Evolutionary conservation across 2,329 filamentous ascomycete species (phyloP).

Genomic region (Plectosphaerella sp.): DNA sequence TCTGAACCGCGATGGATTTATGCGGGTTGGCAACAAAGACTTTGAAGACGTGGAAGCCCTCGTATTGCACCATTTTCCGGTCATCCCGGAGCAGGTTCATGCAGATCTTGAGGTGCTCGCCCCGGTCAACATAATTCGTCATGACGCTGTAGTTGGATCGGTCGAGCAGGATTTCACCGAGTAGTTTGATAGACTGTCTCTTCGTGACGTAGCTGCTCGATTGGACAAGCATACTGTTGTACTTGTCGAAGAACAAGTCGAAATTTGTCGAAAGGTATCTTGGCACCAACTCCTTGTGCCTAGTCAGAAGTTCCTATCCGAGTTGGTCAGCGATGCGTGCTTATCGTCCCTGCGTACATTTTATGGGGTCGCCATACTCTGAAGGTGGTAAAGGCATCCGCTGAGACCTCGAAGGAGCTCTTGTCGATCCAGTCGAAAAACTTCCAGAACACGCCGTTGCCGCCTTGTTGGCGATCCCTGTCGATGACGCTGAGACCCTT

Average conservation of each 20-base stretch:
- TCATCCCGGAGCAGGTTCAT: slow-evolving; percentile 97
- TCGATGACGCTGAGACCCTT: slow-evolving; percentile 76
- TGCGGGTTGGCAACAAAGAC: slow-evolving; percentile 98
- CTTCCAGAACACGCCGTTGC: slow-evolving; percentile 87
- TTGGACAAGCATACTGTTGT: slow-evolving; percentile 83
- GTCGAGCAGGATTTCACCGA: slow-evolving; percentile 91
- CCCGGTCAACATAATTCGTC: slow-evolving; percentile 93
- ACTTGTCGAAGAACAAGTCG: slow-evolving; percentile 85
- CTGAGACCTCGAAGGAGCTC: slow-evolving; percentile 92
- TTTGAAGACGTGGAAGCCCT: slow-evolving; percentile 99
- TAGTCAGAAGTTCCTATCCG: slow-evolving; percentile 79
- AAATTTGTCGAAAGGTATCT: slow-evolving; percentile 88
- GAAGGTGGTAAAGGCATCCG: slow-evolving; percentile 97
- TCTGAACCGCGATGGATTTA: slow-evolving; percentile 93
- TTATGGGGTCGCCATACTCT: slow-evolving; percentile 54
- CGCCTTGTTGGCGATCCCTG: slow-evolving; percentile 68
- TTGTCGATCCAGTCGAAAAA: slow-evolving; percentile 98
- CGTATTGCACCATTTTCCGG: slow-evolving; percentile 98
- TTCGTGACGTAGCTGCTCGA: slow-evolving; percentile 98
- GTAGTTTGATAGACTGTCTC: slow-evolving; percentile 92
- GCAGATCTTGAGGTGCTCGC: slow-evolving; percentile 94
- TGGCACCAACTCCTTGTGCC: slow-evolving; percentile 87
- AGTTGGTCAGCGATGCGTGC: background rate
- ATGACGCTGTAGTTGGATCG: slow-evolving; percentile 97
- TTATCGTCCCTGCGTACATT: background rate